phyloP scores from a whole-genome alignment of 208 protist genomes.

The Sergeia podlipaevii region DNA sequence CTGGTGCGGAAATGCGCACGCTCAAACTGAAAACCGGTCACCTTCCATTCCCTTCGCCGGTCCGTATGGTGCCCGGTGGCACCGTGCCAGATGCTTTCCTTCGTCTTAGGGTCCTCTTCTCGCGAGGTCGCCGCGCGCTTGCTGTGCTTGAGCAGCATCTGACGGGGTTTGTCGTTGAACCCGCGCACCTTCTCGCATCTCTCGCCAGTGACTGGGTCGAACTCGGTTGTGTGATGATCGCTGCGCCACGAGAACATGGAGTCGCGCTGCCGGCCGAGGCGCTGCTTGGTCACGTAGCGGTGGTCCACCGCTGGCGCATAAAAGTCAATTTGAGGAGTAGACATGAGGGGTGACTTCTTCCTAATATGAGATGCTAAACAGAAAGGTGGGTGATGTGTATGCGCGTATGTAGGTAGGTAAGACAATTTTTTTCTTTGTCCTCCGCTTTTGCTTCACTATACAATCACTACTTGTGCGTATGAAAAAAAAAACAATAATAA shows the following conservation, averaged over 20 bases:
- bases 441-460: constrained; percentile 1
- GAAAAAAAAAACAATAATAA: background rate
- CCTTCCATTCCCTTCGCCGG: constrained; percentile 26
- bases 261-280: constrained; percentile 29
- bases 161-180: constrained; percentile 6
- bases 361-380: no score
- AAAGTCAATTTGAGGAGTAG: no score
- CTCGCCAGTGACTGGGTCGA: constrained; percentile 11
- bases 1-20: constrained; percentile 17
- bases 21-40: constrained; percentile 23
- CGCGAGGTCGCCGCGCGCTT: constrained; percentile 13
- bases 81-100: constrained; percentile 16
- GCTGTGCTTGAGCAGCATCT: constrained; percentile 15
- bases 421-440: constrained; percentile 5
- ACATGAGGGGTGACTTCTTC: no score
- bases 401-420: no score
- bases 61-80: constrained; percentile 10
- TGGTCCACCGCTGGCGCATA: constrained; percentile 25
- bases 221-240: constrained; percentile 13
- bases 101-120: constrained; percentile 7
- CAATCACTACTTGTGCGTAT: constrained; percentile 3
- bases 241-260: constrained; percentile 44
- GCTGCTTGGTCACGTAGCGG: constrained; percentile 9
- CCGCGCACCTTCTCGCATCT: background rate
- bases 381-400: no score